These are phyloP conservation scores for Parvularia atlantis DNA, from an alignment of 78 protist species.

Conservation along the genomic window DNA sequence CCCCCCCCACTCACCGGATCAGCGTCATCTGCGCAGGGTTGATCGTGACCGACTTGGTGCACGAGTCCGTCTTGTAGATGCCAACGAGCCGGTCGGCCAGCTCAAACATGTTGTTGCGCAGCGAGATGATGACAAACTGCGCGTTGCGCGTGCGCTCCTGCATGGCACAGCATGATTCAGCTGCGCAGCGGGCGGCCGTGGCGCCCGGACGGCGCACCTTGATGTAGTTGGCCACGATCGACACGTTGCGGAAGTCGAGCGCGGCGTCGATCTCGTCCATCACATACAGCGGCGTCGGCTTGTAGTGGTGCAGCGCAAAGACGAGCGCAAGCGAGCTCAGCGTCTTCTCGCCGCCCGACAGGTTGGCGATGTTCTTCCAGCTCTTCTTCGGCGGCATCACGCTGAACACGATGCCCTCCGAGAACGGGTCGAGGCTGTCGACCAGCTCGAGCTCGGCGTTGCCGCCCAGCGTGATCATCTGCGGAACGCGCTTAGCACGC, in stretches of 20 bases:
- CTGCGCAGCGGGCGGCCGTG: neutral
- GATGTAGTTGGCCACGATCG: slow-evolving; percentile 97
- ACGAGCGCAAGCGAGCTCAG: slow-evolving; percentile 96
- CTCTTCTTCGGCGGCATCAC: slow-evolving; percentile 96
- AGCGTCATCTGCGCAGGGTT: slow-evolving; percentile 66
- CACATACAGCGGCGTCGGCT: slow-evolving; percentile 99
- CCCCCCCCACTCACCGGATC: neutral
- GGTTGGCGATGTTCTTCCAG: slow-evolving; percentile 97
- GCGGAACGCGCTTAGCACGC: slow-evolving; percentile 32
- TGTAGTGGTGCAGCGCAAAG: slow-evolving; percentile 98
- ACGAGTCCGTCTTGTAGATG: slow-evolving; percentile 93
- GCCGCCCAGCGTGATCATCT: slow-evolving; percentile 97
- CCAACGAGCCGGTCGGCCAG: slow-evolving; percentile 97
- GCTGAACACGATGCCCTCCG: slow-evolving; percentile 90
- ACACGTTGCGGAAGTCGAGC: slow-evolving; percentile 88
- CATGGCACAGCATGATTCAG: neutral
- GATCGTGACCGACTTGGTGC: slow-evolving; percentile 88
- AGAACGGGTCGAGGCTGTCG: slow-evolving; percentile 94
- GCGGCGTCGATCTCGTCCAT: slow-evolving; percentile 99
- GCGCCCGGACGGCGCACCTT: slow-evolving; percentile 35
- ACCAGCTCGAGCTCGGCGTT: slow-evolving; percentile 99
- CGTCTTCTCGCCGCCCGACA: slow-evolving; percentile 99
- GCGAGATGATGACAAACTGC: slow-evolving; percentile 96
- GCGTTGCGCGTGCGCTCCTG: slow-evolving; percentile 92
- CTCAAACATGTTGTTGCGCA: slow-evolving; percentile 99